phyloP scores from a whole-genome alignment of 352 stramenopile genomes.

The Peronospora destructor region DNA sequence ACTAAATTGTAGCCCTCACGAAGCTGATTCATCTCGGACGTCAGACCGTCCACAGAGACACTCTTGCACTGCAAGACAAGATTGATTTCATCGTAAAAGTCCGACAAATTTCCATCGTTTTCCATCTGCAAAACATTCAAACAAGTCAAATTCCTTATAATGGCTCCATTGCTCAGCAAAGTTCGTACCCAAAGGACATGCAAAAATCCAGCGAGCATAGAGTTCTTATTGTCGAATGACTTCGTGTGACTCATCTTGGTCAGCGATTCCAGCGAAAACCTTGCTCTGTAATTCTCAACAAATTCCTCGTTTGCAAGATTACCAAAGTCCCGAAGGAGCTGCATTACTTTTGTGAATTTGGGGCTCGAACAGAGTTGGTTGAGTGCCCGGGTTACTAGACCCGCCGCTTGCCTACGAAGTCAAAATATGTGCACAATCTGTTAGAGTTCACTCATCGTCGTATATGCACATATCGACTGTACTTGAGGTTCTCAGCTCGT shows the following conservation, averaged over 20 bases:
- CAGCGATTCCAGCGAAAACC: slow-evolving; percentile 27
- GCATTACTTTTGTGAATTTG: slow-evolving; percentile 17
- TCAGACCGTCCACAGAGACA: slow-evolving; percentile 15
- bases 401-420: slow-evolving; percentile 15
- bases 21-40: slow-evolving; percentile 18
- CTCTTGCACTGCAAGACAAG: slow-evolving; percentile 24
- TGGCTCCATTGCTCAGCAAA: not conserved
- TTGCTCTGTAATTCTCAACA: slow-evolving; percentile 8
- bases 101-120: slow-evolving; percentile 10
- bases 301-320: slow-evolving; percentile 24
- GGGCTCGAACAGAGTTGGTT: slow-evolving; percentile 24
- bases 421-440: not conserved
- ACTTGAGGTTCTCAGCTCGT: slow-evolving; percentile 23
- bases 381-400: slow-evolving; percentile 25
- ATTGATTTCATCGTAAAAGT: slow-evolving; percentile 25
- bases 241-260: slow-evolving; percentile 17
- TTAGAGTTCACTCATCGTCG: slow-evolving; percentile 2
- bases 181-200: slow-evolving; percentile 18
- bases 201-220: slow-evolving; percentile 20
- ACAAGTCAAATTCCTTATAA: not conserved
- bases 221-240: slow-evolving; percentile 15
- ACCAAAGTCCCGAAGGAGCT: slow-evolving; percentile 22
- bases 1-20: slow-evolving; percentile 14
- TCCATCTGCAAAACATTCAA: slow-evolving; percentile 11
- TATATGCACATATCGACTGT: not conserved